phyloP scores from a whole-genome alignment of 1,284 basidiomycete species.

The Ganoderma lingzhi region DNA sequence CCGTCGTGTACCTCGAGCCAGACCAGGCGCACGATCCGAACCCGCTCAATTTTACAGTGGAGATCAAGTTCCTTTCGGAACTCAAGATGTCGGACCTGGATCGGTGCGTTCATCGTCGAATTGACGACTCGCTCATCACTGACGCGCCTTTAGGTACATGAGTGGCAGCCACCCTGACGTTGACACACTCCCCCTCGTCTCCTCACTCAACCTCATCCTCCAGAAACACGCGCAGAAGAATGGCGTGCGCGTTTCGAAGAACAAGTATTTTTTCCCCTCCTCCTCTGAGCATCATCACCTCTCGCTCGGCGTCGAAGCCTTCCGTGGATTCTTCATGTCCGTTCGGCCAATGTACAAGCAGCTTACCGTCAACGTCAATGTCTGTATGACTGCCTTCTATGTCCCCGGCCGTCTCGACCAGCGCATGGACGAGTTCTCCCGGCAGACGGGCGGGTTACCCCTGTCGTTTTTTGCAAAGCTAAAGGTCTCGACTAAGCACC shows the following conservation, averaged over 20 bases:
- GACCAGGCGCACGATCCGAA: constrained; percentile 54
- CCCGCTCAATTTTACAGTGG: constrained; percentile 60
- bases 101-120: constrained; percentile 51
- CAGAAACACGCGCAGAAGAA: constrained; percentile 61
- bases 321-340: constrained; percentile 74
- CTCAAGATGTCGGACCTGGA: constrained; percentile 53
- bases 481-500: constrained; percentile 63
- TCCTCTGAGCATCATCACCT: constrained; percentile 40
- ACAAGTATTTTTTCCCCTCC: constrained; percentile 66
- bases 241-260: constrained; percentile 67
- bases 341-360: constrained; percentile 69
- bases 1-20: constrained; percentile 62
- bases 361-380: constrained; percentile 78
- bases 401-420: constrained; percentile 66
- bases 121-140: neutral
- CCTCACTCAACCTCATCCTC: constrained; percentile 72
- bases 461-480: constrained; percentile 58
- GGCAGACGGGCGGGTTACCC: constrained; percentile 54
- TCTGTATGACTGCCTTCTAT: constrained; percentile 79
- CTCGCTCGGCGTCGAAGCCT: constrained; percentile 61
- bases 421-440: constrained; percentile 57
- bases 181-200: constrained; percentile 61
- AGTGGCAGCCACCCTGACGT: constrained; percentile 54
- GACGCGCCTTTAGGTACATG: constrained; percentile 53
- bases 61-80: constrained; percentile 55